Evolutionary conservation across 495 filamentous ascomycete genomes (phyloP).

Genomic region (Aspergillus saccharolyticus): DNA sequence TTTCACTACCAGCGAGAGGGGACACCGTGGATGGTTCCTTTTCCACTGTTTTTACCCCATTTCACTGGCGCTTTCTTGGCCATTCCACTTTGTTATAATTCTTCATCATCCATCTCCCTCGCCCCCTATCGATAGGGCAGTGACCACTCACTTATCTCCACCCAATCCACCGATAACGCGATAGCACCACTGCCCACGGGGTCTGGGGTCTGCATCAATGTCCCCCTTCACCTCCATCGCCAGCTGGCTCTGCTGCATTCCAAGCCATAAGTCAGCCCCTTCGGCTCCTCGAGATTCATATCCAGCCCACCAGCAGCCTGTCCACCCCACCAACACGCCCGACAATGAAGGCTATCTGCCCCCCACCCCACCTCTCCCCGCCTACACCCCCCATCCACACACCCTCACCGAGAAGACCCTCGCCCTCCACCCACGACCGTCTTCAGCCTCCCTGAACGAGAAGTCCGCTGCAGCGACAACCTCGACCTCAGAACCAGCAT

Average conservation of each 20-base stretch:
- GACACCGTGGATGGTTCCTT: background rate
- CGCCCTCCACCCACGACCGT: slow-evolving; percentile 34
- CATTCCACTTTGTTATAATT: no score
- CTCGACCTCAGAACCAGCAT: background rate
- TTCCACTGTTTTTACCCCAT: background rate
- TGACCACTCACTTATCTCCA: background rate
- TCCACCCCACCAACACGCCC: background rate
- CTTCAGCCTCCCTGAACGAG: slow-evolving; percentile 34
- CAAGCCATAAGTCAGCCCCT: background rate
- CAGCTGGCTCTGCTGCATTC: background rate
- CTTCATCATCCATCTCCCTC: background rate
- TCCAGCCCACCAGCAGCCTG: background rate
- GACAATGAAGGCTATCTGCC: background rate
- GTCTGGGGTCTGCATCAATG: background rate
- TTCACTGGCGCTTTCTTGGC: no score
- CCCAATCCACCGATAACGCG: background rate
- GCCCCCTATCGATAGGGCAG: background rate
- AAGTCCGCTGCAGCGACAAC: slow-evolving; percentile 15
- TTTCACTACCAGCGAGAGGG: background rate
- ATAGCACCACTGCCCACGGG: background rate
- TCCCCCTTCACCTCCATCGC: background rate
- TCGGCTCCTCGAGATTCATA: background rate
- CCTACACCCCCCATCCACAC: slow-evolving; percentile 39
- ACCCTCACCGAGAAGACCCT: slow-evolving; percentile 43
- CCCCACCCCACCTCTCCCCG: slow-evolving; percentile 2